Evolutionary conservation across 768 basidiomycete species (phyloP), one percentile per base, ranked within the genome.

Genomic region (Pulveroboletus sp.): DNA sequence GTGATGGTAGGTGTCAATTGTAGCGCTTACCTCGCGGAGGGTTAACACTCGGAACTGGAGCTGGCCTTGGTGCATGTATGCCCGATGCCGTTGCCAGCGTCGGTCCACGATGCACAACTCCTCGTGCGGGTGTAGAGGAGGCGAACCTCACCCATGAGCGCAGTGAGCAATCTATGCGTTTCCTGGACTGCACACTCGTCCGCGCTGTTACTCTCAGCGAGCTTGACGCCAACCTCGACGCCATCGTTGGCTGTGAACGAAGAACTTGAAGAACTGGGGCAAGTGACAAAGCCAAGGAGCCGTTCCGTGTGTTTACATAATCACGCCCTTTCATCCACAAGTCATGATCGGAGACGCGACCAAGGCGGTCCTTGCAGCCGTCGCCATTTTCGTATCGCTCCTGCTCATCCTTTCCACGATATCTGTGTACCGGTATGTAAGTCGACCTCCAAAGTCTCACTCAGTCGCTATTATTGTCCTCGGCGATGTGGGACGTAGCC

Each of bases 401-500:
- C 11, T 60, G 12, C 35, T 69, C 26, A 31, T 51, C 18, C 18
- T 55, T 15, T 37, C 49, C 36, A 48, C 61, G 12, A 46, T 62
- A 2, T 43, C 38, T 37, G 6, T 39, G 5, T 62, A 53, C 44
- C 8, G 11, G 5, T 51, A 68, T 63, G 55, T 60, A 1, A 57
- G n/a, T 17, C 39, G 48, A 37, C 51, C 53, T 18, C 67, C 70
- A 3, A 56, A 72, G 41, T 64, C 79, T 27, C 84, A 86, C 15
- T 82, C 90, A 3, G 88, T 90, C n/a, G 89, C 83, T 5, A 82
- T 98, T 47, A 71, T 98, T 42, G 96, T 99, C 12, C 76, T 99
- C 9, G 96, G 96, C 9, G 96, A 99, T 71, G 83, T 99, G 42
- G 96, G 95, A 2, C 79, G 96, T 50, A 93, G 89, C 64, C 96